Evolutionary conservation across 1,139 yeast genomes (phyloP).

Genomic region (Hyphopichia wangnamkhiaoensis): DNA sequence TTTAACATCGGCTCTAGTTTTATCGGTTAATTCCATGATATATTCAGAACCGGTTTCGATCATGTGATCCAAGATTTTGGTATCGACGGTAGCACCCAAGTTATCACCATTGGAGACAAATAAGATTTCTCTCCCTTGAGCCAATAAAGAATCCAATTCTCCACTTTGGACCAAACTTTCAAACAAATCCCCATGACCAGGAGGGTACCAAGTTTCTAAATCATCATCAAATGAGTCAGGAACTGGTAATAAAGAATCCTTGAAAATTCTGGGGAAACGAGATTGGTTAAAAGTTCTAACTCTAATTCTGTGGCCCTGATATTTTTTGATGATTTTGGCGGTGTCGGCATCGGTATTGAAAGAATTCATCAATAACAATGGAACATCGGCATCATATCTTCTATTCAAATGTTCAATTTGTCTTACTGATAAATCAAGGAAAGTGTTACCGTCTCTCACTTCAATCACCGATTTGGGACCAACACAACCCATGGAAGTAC

Average conservation of each 20-base stretch:
- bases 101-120: slow-evolving; percentile 98
- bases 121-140: slow-evolving; percentile 91
- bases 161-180: slow-evolving; percentile 90
- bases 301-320: slow-evolving; percentile 94
- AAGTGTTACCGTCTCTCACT: slow-evolving; percentile 97
- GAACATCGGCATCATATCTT: slow-evolving; percentile 89
- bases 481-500: slow-evolving; percentile 99
- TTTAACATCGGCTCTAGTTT: slow-evolving; percentile 98
- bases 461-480: slow-evolving; percentile 98
- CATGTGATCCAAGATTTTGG: slow-evolving; percentile 90
- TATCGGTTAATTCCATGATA: slow-evolving; percentile 97
- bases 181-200: slow-evolving; percentile 98
- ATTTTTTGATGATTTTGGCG: slow-evolving; percentile 91
- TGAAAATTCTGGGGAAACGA: slow-evolving; percentile 91
- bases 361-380: slow-evolving; percentile 95
- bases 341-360: slow-evolving; percentile 98
- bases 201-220: slow-evolving; percentile 94
- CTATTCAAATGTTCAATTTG: slow-evolving; percentile 96
- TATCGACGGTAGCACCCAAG: slow-evolving; percentile 96
- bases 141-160: slow-evolving; percentile 84
- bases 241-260: slow-evolving; percentile 92
- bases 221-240: slow-evolving; percentile 76
- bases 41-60: slow-evolving; percentile 88
- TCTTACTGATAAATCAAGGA: slow-evolving; percentile 91
- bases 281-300: slow-evolving; percentile 97